These are phyloP conservation scores for Avicennia marina DNA, from an alignment of 257 asterid species.

Conservation along the genomic window DNA sequence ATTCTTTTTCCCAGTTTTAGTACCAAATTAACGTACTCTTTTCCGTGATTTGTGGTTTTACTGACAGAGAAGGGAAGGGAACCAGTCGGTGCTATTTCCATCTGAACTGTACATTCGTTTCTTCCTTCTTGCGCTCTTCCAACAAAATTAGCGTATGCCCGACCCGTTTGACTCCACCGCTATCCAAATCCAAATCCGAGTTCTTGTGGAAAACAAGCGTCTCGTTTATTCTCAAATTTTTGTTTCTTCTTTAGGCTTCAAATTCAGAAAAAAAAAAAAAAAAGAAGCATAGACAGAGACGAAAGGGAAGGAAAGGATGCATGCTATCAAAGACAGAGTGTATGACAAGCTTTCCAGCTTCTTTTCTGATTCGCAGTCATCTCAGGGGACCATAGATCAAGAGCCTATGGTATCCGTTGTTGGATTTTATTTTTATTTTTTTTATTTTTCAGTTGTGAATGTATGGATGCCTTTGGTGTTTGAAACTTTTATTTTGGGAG, in stretches of 20 bases:
- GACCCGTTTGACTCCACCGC: not conserved
- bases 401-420: constrained; percentile 53
- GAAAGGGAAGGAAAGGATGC: constrained; percentile 33
- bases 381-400: constrained; percentile 45
- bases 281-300: too few relatives aligned
- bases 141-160: not conserved
- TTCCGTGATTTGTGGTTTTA: not conserved
- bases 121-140: constrained; percentile 21
- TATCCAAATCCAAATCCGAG: constrained; percentile 20
- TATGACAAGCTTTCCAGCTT: constrained; percentile 61
- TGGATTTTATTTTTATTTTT: not conserved
- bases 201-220: not conserved
- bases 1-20: too few relatives aligned
- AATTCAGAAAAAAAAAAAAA: too few relatives aligned
- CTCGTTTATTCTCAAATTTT: not conserved
- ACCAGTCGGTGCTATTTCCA: constrained; percentile 13
- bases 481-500: not conserved
- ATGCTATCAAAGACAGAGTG: constrained; percentile 62
- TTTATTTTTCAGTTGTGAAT: not conserved
- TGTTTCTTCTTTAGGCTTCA: too few relatives aligned
- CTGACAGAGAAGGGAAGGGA: not conserved
- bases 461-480: not conserved
- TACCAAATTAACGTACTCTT: not conserved
- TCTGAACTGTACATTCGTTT: constrained; percentile 19
- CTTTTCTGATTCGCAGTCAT: constrained; percentile 68